Percentiles rank a stretch among this genome's conserved stretches.
Conservation (phyloP, 352 stramenopile species). For the Phytophthora capsici region DNA sequence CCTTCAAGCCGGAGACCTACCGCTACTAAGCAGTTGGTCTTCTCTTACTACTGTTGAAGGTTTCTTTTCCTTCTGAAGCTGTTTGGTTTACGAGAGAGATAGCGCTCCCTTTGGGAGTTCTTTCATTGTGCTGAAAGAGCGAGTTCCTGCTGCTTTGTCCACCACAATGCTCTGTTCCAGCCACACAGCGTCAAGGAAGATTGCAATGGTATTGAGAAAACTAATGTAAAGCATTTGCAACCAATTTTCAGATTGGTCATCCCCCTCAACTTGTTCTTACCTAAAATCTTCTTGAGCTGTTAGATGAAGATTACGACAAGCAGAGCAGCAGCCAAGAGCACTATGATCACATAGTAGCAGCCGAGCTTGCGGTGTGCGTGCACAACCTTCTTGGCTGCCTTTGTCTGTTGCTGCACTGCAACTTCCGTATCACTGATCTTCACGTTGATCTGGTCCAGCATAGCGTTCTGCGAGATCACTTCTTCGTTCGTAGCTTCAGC, state of each 20-base stretch:
- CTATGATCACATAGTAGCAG: conserved; percentile 67
- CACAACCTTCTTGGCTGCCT: conserved; percentile 57
- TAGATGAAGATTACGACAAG: conserved; percentile 65
- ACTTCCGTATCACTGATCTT: conserved; percentile 49
- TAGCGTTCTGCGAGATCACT: conserved; percentile 59
- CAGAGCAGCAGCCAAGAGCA: conserved; percentile 51
- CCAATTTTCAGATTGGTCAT: conserved; percentile 5
- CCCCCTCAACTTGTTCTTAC: conserved; percentile 3
- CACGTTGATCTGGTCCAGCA: conserved; percentile 65
- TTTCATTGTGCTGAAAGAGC: conserved; percentile 46
- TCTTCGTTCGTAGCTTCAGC: conserved; percentile 67
- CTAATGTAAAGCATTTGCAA: conserved; percentile 25
- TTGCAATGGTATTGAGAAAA: conserved; percentile 20
- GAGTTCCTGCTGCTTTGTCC: conserved; percentile 29
- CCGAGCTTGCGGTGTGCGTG: conserved; percentile 53
- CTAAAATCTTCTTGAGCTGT: conserved; percentile 1
- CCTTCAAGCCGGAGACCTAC: conserved; percentile 98
- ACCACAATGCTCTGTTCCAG: conserved; percentile 42
- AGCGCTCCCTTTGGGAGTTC: conserved; percentile 12
- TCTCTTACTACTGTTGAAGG: neutral
- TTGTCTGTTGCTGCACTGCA: conserved; percentile 56
- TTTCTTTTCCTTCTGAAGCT: conserved; percentile 18
- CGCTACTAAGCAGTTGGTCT: conserved; percentile 92
- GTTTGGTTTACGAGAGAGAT: conserved; percentile 32
- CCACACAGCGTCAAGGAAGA: conserved; percentile 17